phyloP scores from a whole-genome alignment of 2,329 filamentous ascomycete genomes.

The Talaromyces pinophilus region DNA sequence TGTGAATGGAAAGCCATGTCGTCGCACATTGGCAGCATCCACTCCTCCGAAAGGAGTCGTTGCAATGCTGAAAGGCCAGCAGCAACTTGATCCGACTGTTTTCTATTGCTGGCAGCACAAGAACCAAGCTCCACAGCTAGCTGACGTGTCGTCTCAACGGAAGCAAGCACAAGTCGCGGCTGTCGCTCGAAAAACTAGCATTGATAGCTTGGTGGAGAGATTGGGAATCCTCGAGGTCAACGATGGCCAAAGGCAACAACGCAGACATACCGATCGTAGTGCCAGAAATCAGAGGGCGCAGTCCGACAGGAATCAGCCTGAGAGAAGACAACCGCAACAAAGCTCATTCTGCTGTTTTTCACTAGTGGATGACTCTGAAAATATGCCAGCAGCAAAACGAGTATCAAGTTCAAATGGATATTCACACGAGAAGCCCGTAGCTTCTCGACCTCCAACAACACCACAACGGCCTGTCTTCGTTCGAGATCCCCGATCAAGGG shows the following conservation, averaged over 20 bases:
- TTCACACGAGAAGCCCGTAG: conserved; percentile 7
- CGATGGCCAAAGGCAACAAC: conserved; percentile 25
- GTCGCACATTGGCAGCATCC: conserved; percentile 64
- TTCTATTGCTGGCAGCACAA: conserved; percentile 95
- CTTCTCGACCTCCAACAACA: conserved; percentile 18
- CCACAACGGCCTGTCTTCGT: conserved; percentile 22
- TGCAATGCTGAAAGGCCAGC: conserved; percentile 10
- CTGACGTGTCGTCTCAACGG: neutral
- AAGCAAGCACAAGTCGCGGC: conserved; percentile 50
- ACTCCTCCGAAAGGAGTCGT: conserved; percentile 24
- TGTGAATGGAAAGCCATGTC: conserved; percentile 76
- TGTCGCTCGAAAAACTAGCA: conserved; percentile 68
- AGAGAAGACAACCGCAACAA: conserved; percentile 22
- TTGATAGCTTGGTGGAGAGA: conserved; percentile 82
- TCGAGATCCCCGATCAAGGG: conserved; percentile 14
- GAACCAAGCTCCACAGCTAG: conserved; percentile 67
- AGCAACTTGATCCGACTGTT: conserved; percentile 33
- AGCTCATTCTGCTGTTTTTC: conserved; percentile 39
- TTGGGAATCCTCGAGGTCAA: conserved; percentile 73
- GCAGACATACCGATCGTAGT: conserved; percentile 19
- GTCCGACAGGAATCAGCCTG: neutral
- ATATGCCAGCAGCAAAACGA: conserved; percentile 29
- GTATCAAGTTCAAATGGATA: conserved; percentile 26
- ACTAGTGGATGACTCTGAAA: conserved; percentile 33
- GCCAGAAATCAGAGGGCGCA: conserved; percentile 24